Evolutionary conservation across 257 asterid species (phyloP).

Genomic region (Henckelia pumila): DNA sequence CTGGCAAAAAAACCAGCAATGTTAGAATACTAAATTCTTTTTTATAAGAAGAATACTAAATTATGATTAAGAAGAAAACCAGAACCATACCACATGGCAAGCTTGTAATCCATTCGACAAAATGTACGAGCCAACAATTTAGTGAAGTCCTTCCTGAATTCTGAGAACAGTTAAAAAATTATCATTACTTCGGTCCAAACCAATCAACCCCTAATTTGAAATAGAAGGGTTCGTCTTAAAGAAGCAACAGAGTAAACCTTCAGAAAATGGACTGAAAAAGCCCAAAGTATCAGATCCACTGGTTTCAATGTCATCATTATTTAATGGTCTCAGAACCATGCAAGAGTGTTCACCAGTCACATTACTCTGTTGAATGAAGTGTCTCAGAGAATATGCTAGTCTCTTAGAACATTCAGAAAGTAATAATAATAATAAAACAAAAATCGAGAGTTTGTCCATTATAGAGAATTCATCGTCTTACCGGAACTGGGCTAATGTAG

Average conservation of each 20-base stretch:
- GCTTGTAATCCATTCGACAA: constrained; percentile 85
- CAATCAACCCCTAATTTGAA: neutral
- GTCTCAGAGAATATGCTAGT: constrained; percentile 22
- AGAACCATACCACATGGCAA: constrained; percentile 77
- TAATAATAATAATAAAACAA: neutral
- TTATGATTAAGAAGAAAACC: neutral
- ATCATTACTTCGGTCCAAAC: constrained; percentile 11
- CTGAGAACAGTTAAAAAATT: constrained; percentile 35
- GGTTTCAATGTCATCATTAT: constrained; percentile 71
- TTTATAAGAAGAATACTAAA: constrained; percentile 26
- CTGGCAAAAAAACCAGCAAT: constrained; percentile 46
- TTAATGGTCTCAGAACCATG: constrained; percentile 81
- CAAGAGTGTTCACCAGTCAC: constrained; percentile 92
- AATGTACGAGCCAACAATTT: constrained; percentile 50
- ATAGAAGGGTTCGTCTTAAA: constrained; percentile 7
- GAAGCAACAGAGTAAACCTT: constrained; percentile 41
- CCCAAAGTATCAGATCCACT: constrained; percentile 59
- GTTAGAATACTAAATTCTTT: constrained; percentile 26
- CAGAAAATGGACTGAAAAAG: constrained; percentile 65
- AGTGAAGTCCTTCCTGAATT: constrained; percentile 57
- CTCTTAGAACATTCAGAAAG: constrained; percentile 14
- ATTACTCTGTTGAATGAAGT: constrained; percentile 46
- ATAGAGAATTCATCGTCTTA: constrained; percentile 27
- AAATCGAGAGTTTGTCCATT: constrained; percentile 15
- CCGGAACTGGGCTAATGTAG: constrained; percentile 70